Evolutionary conservation across 2,329 filamentous ascomycete species (phyloP).

Genomic region (Penicillium capsulatum): DNA sequence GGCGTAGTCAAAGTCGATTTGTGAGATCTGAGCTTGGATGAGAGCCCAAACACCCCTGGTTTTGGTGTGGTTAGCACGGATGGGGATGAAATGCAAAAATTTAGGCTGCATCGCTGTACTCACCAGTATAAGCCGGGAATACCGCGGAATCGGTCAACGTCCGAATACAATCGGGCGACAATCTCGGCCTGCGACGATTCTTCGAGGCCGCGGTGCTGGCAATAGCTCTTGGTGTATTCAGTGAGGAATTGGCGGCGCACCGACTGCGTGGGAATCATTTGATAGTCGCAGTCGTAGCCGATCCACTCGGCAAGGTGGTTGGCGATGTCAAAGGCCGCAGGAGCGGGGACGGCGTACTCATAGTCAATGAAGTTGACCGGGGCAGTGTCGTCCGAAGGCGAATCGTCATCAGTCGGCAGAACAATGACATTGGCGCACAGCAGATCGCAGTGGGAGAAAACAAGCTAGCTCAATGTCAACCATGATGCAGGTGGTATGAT

Average conservation of each 20-base stretch:
- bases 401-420: constrained; percentile 45
- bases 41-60: constrained; percentile 91
- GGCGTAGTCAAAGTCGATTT: constrained; percentile 96
- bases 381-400: constrained; percentile 39
- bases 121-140: constrained; percentile 78
- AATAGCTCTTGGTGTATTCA: constrained; percentile 77
- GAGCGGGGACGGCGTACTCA: constrained; percentile 92
- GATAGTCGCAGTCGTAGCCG: constrained; percentile 91
- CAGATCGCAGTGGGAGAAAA: constrained; percentile 94
- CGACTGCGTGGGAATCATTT: constrained; percentile 69
- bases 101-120: not conserved
- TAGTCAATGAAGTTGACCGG: constrained; percentile 91
- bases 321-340: constrained; percentile 90
- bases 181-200: constrained; percentile 55
- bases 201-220: constrained; percentile 44
- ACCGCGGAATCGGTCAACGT: constrained; percentile 83
- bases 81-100: not conserved
- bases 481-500: not conserved
- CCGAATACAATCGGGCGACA: constrained; percentile 63
- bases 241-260: constrained; percentile 76
- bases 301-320: constrained; percentile 99
- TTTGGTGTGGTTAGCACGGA: constrained; percentile 7
- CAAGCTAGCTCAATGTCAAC: constrained; percentile 52
- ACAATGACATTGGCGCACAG: constrained; percentile 96
- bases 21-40: constrained; percentile 88